A percentile compares a stretch with the other conserved stretches of the same genome.
Conservation (phyloP, 345 rosid species). For the Fremontodendron californicum region DNA sequence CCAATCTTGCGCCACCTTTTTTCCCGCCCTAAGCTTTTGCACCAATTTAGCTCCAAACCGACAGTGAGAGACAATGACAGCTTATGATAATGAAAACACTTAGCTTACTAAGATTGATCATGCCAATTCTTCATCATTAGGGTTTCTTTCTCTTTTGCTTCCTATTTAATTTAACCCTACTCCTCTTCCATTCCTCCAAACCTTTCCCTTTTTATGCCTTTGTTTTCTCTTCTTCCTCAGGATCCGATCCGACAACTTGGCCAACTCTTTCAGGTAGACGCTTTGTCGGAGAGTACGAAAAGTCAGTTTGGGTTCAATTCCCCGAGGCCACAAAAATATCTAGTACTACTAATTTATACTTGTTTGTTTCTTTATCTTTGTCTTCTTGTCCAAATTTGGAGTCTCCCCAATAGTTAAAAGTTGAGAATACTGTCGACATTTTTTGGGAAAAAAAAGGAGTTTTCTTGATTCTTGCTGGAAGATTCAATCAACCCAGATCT, state of each 20-base stretch:
- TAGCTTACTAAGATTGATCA: constrained; percentile 12
- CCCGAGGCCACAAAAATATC: constrained; percentile 25
- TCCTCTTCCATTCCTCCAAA: constrained; percentile 28
- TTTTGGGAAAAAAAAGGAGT: not conserved
- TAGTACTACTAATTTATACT: not conserved
- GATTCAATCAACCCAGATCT: constrained; percentile 32
- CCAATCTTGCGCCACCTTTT: constrained; percentile 42
- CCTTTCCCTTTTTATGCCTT: constrained; percentile 6
- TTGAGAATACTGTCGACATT: not conserved
- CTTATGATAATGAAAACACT: constrained; percentile 32
- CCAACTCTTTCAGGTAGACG: not conserved
- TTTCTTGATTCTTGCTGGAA: constrained; percentile 8
- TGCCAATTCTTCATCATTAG: constrained; percentile 32
- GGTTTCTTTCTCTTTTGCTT: constrained; percentile 24
- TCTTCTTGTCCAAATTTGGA: constrained; percentile 8
- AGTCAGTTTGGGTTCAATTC: constrained; percentile 26
- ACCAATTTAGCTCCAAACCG: constrained; percentile 46
- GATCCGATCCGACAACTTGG: constrained; percentile 45
- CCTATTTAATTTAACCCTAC: constrained; percentile 42
- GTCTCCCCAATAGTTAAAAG: constrained; percentile 13
- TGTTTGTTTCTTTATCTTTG: constrained; percentile 11
- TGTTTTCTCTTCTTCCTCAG: constrained; percentile 21
- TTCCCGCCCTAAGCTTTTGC: constrained; percentile 41
- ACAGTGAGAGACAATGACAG: constrained; percentile 40
- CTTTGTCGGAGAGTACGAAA: not conserved